Evolutionary conservation across 2,329 filamentous ascomycete species (phyloP).

Genomic region (Peltaster fructicola): DNA sequence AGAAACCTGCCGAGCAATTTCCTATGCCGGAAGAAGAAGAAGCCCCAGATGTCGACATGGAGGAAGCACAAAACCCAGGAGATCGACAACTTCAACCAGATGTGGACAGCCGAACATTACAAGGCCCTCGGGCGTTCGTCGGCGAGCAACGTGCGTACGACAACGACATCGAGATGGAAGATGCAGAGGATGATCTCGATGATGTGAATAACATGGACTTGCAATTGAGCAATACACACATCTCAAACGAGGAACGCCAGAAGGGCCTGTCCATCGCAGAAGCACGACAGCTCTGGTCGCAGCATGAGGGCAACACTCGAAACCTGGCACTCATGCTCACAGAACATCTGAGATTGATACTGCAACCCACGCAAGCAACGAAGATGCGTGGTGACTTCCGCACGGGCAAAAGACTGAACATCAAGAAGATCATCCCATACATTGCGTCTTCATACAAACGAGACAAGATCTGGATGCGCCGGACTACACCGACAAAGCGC

Average conservation of each 20-base stretch:
- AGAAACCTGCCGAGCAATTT: constrained; percentile 14
- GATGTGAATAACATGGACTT: constrained; percentile 30
- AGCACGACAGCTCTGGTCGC: constrained; percentile 63
- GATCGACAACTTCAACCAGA: constrained; percentile 9
- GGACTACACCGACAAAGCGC: constrained; percentile 77
- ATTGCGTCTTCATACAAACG: constrained; percentile 97
- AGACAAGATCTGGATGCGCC: constrained; percentile 99
- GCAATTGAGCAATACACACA: constrained; percentile 56
- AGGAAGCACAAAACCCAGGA: constrained; percentile 17
- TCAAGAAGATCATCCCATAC: constrained; percentile 98
- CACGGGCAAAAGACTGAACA: constrained; percentile 94
- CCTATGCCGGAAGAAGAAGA: constrained; percentile 11
- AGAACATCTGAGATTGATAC: constrained; percentile 86
- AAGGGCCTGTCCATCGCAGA: constrained; percentile 22
- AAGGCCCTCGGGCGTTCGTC: constrained; percentile 28
- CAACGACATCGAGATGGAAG: constrained; percentile 22
- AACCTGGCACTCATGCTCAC: constrained; percentile 75
- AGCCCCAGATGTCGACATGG: constrained; percentile 22
- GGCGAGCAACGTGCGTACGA: constrained; percentile 26
- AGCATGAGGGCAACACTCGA: constrained; percentile 71
- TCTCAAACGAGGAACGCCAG: constrained; percentile 23
- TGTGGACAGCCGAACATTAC: constrained; percentile 22
- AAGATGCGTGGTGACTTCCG: constrained; percentile 94
- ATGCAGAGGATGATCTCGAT: constrained; percentile 18
- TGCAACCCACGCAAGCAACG: constrained; percentile 83